Conservation (phyloP, 208 protist species). For the Trypanosoma mega region DNA sequence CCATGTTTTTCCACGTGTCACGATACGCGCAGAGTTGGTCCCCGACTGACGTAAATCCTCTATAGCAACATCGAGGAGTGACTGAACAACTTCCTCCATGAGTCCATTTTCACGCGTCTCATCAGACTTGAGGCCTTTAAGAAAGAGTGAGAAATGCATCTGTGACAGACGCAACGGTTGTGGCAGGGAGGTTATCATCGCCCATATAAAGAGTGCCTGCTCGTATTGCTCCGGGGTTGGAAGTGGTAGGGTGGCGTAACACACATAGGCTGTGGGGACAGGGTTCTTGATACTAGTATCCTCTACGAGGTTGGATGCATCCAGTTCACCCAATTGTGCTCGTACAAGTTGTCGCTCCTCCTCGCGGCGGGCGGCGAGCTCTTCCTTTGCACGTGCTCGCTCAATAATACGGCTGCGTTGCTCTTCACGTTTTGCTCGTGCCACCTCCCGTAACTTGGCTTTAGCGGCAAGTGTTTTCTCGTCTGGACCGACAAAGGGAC, state of each 20-base stretch:
- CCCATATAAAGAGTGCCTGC: slow-evolving; percentile 75
- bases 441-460: slow-evolving; percentile 43
- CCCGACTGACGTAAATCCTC: slow-evolving; percentile 47
- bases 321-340: slow-evolving; percentile 45
- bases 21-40: slow-evolving; percentile 45
- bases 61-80: slow-evolving; percentile 55
- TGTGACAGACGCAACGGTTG: slow-evolving; percentile 60
- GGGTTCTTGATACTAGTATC: slow-evolving; percentile 49
- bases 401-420: slow-evolving; percentile 42
- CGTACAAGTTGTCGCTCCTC: slow-evolving; percentile 66
- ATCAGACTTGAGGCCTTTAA: slow-evolving; percentile 59
- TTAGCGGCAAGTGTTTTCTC: slow-evolving; percentile 59
- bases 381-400: slow-evolving; percentile 44
- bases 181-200: slow-evolving; percentile 69
- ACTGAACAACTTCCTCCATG: slow-evolving; percentile 77
- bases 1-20: slow-evolving; percentile 70
- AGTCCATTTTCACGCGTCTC: slow-evolving; percentile 69
- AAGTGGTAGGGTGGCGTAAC: slow-evolving; percentile 46
- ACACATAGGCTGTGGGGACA: slow-evolving; percentile 43
- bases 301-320: slow-evolving; percentile 34
- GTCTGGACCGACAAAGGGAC: slow-evolving; percentile 47
- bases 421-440: slow-evolving; percentile 68
- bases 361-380: slow-evolving; percentile 46
- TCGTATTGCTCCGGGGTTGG: slow-evolving; percentile 50
- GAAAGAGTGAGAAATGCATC: slow-evolving; percentile 77